A percentile compares a stretch with the other conserved stretches of the same genome.
Evolutionary conservation across 2,329 filamentous ascomycete genomes (phyloP).

Genomic region (Cephalotrichum gorgonifer): DNA sequence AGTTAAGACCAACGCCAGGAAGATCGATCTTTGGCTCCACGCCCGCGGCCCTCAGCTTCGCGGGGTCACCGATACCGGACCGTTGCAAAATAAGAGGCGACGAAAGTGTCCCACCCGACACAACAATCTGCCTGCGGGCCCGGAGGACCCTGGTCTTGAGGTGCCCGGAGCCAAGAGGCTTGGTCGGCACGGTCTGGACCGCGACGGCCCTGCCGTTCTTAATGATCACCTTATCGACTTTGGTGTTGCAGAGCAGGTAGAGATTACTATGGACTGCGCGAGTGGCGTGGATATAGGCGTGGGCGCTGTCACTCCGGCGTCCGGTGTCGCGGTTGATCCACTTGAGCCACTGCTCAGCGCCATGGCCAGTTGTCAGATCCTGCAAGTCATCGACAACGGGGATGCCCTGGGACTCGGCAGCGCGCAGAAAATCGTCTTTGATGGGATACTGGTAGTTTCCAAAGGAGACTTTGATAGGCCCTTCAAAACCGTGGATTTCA

Average conservation of each 20-base stretch:
- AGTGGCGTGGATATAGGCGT: constrained; percentile 69
- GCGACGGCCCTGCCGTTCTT: constrained; percentile 63
- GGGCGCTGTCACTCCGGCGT: constrained; percentile 65
- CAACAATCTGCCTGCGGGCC: constrained; percentile 64
- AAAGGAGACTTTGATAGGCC: constrained; percentile 74
- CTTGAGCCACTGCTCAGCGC: constrained; percentile 75
- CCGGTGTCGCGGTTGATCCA: constrained; percentile 67
- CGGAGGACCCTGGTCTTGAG: constrained; percentile 45
- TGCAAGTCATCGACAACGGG: constrained; percentile 66
- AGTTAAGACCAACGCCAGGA: constrained; percentile 65
- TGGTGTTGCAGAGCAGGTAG: constrained; percentile 65
- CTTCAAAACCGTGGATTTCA: constrained; percentile 65
- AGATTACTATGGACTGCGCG: constrained; percentile 59
- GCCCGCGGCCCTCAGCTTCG: constrained; percentile 58
- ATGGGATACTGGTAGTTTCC: constrained; percentile 74
- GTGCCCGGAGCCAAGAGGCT: constrained; percentile 49
- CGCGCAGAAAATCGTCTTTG: constrained; percentile 70
- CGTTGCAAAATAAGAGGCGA: constrained; percentile 67
- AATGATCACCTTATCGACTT: constrained; percentile 67
- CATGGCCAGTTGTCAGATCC: constrained; percentile 57
- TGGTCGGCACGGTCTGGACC: constrained; percentile 60
- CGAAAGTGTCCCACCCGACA: constrained; percentile 62
- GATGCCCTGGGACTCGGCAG: constrained; percentile 63
- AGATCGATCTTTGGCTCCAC: constrained; percentile 61
- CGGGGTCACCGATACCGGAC: constrained; percentile 61